Evolutionary conservation across 257 asterid species (phyloP), one percentile per base, ranked within the genome.

Genomic region (Ligustrum vulgare): DNA sequence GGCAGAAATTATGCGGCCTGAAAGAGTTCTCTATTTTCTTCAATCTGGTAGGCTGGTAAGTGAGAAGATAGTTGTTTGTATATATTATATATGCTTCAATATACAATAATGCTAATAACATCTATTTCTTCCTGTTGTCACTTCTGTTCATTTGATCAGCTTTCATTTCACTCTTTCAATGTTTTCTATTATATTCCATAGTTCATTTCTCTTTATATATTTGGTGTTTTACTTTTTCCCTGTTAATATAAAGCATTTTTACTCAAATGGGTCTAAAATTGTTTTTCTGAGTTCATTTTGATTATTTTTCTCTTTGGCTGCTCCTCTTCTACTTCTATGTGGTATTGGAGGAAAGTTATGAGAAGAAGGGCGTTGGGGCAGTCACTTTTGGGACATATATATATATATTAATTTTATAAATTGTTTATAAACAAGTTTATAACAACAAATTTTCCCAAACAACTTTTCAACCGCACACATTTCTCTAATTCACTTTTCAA

Each of bases 11-110:
- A 91, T 92, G 28, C 86, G 85, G 74, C 96, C 99, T 69, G 98
- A 93, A 83, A 87, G 88, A 86, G 84, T 95, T 79, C 94, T 95
- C 83, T 89, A 91, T 72, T 93, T 86, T 78, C 97, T 95, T 81
- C 87, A 80, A 72, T 96, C 99, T 63, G 98, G 99, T 67, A 89
- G 98, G 80, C 98, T 95, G 98, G 98, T 94, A 86, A 47, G 94
- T 82, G 56, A 47, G 25, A 18, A 72, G 71, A 70, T 64, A 65
- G 63, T 41, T 51, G 45, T 13, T 81, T 7, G 18, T 37, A 68
- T 34, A 13, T 9, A 6, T 51, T 49, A 31, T 39, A 39, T 2
- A 54, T 3, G 45, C 78, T 56, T 75, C 70, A 43, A 15, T 62
- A 7, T 60, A 25, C 67, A 68, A 45, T 66, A 54, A 13, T n/a